phyloP scores from a whole-genome alignment of 176 grass and related monocot species.

The Eremochloa ophiuroides region DNA sequence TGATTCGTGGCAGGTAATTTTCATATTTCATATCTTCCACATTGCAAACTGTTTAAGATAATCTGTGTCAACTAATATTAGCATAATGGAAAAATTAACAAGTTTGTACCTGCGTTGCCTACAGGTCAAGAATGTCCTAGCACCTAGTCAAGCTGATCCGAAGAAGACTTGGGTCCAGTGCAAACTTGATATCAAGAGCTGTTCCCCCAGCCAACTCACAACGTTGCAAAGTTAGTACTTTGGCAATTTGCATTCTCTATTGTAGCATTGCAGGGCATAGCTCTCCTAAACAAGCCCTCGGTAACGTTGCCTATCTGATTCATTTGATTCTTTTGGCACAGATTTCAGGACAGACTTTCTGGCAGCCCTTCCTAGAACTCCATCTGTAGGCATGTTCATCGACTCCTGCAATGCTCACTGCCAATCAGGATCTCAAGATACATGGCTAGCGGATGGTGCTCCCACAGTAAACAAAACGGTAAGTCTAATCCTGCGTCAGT shows the following conservation, averaged over 20 bases:
- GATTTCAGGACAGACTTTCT: conserved; percentile 74
- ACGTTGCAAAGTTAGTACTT: conserved; percentile 60
- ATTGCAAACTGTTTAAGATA: background rate
- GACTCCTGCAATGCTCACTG: conserved; percentile 87
- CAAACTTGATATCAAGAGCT: conserved; percentile 70
- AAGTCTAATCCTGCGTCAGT: background rate
- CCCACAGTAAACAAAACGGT: conserved; percentile 68
- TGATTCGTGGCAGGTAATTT: conserved; percentile 74
- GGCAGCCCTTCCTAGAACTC: conserved; percentile 45
- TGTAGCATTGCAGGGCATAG: background rate
- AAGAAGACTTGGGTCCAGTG: conserved; percentile 60
- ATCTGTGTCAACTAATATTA: background rate
- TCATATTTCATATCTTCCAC: conserved; percentile 19
- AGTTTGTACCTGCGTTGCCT: conserved; percentile 5
- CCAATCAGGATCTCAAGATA: conserved; percentile 65
- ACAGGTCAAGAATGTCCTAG: conserved; percentile 84
- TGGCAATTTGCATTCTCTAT: background rate
- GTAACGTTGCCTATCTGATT: background rate
- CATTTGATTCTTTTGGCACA: conserved; percentile 16
- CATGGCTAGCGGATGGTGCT: conserved; percentile 56
- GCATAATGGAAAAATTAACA: background rate
- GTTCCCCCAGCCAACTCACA: conserved; percentile 55
- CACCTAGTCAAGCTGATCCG: conserved; percentile 60
- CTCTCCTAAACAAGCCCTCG: background rate
- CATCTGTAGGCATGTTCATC: conserved; percentile 72